A percentile compares a stretch with the other conserved stretches of the same genome.
Evolutionary conservation across 2,329 filamentous ascomycete species (phyloP).

Genomic region (Graphilbum sp.): DNA sequence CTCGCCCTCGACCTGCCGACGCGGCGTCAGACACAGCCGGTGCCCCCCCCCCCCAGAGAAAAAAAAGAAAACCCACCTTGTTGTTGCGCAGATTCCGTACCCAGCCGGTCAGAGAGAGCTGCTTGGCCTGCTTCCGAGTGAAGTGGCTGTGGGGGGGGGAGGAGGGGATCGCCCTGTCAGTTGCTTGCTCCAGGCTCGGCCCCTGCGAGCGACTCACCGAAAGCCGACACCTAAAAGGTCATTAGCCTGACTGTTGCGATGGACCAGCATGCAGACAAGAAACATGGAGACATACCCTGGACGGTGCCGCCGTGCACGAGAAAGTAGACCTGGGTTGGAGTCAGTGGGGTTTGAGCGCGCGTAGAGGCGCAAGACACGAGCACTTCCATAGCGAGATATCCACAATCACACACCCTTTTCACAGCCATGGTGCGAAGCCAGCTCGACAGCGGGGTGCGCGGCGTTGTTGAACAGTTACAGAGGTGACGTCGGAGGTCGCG

Average conservation of each 20-base stretch:
- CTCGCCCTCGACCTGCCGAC: conserved; percentile 71
- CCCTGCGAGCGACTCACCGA: too few relatives aligned
- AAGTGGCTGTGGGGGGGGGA: conserved; percentile 28
- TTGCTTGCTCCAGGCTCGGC: too few relatives aligned
- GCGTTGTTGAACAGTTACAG: too few relatives aligned
- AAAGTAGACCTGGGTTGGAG: conserved; percentile 33
- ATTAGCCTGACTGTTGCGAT: too few relatives aligned
- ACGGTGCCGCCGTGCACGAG: conserved; percentile 47
- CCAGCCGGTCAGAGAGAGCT: conserved; percentile 41
- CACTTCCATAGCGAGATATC: too few relatives aligned
- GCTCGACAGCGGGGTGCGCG: too few relatives aligned
- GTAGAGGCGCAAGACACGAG: too few relatives aligned
- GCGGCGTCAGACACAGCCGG: background rate
- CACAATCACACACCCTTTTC: conserved; percentile 11
- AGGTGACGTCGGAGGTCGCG: background rate
- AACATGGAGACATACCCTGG: conserved; percentile 43
- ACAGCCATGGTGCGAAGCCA: conserved; percentile 5
- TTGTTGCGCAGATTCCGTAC: conserved; percentile 40
- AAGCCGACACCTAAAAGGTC: conserved; percentile 36
- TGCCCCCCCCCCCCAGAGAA: too few relatives aligned
- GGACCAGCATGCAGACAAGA: too few relatives aligned
- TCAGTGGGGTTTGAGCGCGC: background rate
- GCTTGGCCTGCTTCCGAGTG: conserved; percentile 31
- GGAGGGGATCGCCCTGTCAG: too few relatives aligned
- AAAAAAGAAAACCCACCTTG: conserved; percentile 27